A percentile compares a stretch with the other conserved stretches of the same genome.
phyloP scores from a whole-genome alignment of 495 filamentous ascomycete species.

The Podospora didyma region DNA sequence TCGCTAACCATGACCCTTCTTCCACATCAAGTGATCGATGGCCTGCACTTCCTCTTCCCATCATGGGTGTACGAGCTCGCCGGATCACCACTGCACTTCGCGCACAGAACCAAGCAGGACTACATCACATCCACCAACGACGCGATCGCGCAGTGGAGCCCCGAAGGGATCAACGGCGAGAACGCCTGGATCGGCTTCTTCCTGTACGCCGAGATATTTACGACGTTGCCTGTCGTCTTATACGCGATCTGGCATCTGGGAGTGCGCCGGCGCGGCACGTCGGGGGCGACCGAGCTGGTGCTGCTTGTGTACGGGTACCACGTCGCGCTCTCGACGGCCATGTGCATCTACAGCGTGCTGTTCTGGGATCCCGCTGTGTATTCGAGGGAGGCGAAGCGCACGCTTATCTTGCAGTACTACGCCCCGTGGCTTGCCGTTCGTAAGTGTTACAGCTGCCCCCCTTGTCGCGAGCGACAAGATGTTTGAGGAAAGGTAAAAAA shows the following conservation, averaged over 20 bases:
- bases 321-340: slow-evolving; percentile 66
- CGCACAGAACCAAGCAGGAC: slow-evolving; percentile 49
- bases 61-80: slow-evolving; percentile 42
- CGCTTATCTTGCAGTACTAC: slow-evolving; percentile 52
- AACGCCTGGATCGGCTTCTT: slow-evolving; percentile 67
- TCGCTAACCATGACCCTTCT: background rate
- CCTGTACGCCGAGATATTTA: slow-evolving; percentile 63
- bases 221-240: slow-evolving; percentile 63
- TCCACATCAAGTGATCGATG: slow-evolving; percentile 55
- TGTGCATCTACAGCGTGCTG: slow-evolving; percentile 54
- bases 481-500: no score
- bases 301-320: slow-evolving; percentile 67
- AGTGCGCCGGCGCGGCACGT: slow-evolving; percentile 23
- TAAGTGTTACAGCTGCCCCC: slow-evolving; percentile 40
- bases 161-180: slow-evolving; percentile 30
- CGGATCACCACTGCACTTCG: slow-evolving; percentile 39
- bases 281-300: slow-evolving; percentile 55
- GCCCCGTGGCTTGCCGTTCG: slow-evolving; percentile 69
- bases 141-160: slow-evolving; percentile 65
- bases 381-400: slow-evolving; percentile 48
- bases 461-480: no score
- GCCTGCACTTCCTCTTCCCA: slow-evolving; percentile 65
- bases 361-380: slow-evolving; percentile 51
- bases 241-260: slow-evolving; percentile 44
- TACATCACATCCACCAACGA: slow-evolving; percentile 71